Conservation (phyloP, 2,329 filamentous ascomycete species). For the Pestalotiopsis sp. region DNA sequence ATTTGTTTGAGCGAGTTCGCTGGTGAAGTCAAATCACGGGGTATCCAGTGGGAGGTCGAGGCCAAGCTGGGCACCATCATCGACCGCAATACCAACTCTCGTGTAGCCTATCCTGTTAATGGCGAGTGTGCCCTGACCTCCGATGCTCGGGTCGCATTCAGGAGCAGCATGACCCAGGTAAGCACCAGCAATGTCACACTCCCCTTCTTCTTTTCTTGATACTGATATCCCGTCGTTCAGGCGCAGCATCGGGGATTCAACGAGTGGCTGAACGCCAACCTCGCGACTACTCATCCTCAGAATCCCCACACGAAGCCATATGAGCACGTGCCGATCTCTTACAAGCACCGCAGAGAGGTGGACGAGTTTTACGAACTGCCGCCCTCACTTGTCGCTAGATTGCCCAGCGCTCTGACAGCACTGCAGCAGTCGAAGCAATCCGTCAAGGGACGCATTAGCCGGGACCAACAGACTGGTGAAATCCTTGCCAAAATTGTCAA, state of each 20-base stretch:
- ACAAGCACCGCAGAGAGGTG: conserved; percentile 79
- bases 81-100: conserved; percentile 69
- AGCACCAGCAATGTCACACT: conserved; percentile 28
- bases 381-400: conserved; percentile 53
- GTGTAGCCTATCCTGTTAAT: conserved; percentile 67
- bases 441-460: conserved; percentile 72
- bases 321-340: conserved; percentile 66
- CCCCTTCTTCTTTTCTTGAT: background rate
- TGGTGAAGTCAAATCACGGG: conserved; percentile 61
- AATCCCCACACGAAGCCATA: conserved; percentile 41
- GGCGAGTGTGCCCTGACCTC: conserved; percentile 72
- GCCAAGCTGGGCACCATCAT: conserved; percentile 87
- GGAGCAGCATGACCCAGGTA: conserved; percentile 90
- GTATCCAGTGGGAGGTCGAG: conserved; percentile 86
- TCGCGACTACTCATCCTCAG: conserved; percentile 59
- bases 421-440: conserved; percentile 59
- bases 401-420: conserved; percentile 66
- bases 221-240: conserved; percentile 41
- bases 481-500: conserved; percentile 88
- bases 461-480: conserved; percentile 70
- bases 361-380: conserved; percentile 85
- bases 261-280: conserved; percentile 74
- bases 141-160: conserved; percentile 67
- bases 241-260: conserved; percentile 83
- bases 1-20: conserved; percentile 70